These are phyloP conservation scores for Candida tropicalis DNA, from an alignment of 1,139 yeast species.

Conservation along the genomic window DNA sequence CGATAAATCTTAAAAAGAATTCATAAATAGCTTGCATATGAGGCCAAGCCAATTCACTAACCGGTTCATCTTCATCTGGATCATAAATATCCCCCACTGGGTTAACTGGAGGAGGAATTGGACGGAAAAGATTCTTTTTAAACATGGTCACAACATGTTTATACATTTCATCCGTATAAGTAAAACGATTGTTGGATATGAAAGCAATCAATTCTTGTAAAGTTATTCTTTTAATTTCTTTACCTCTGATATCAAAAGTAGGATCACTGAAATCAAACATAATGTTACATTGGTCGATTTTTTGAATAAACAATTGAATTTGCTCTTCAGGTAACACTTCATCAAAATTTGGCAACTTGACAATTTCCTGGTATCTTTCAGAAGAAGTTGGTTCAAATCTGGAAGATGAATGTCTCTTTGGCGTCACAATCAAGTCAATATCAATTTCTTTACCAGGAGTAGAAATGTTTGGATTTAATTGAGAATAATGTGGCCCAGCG, in stretches of 20 bases:
- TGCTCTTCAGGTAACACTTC: constrained; percentile 90
- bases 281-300: constrained; percentile 91
- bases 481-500: constrained; percentile 31
- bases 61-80: constrained; percentile 99
- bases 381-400: constrained; percentile 81
- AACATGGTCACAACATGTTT: constrained; percentile 89
- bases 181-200: constrained; percentile 77
- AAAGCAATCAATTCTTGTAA: constrained; percentile 88
- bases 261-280: constrained; percentile 95
- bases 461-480: constrained; percentile 42
- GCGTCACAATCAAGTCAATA: constrained; percentile 57
- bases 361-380: constrained; percentile 66
- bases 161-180: constrained; percentile 90
- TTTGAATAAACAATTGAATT: constrained; percentile 77
- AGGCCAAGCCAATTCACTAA: constrained; percentile 96
- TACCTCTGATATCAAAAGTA: constrained; percentile 86
- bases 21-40: constrained; percentile 98
- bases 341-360: constrained; percentile 83
- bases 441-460: constrained; percentile 52
- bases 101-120: constrained; percentile 97
- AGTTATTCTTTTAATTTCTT: constrained; percentile 85
- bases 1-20: constrained; percentile 88
- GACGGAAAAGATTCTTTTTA: constrained; percentile 84
- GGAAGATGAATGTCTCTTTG: constrained; percentile 92
- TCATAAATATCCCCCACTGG: constrained; percentile 95